phyloP scores from a whole-genome alignment of 2,329 filamentous ascomycete species.

The Bipolaris oryzae region DNA sequence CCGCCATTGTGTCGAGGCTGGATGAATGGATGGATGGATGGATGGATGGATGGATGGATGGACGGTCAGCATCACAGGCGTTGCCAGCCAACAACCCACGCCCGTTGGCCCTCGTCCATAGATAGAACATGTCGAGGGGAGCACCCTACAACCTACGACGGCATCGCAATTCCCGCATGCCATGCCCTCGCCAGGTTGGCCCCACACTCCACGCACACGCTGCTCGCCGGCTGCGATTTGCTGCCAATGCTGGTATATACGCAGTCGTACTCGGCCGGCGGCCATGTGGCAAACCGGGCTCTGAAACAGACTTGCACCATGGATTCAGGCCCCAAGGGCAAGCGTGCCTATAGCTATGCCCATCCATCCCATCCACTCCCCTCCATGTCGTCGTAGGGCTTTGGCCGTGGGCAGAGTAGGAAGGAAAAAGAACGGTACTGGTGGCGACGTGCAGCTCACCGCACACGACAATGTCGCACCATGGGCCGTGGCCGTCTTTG shows the following conservation, averaged over 20 bases:
- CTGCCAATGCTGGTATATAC: neutral
- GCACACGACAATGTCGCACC: conserved; percentile 41
- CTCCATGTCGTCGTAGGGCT: conserved; percentile 20
- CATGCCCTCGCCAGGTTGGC: too few relatives aligned
- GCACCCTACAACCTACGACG: neutral
- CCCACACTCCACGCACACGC: too few relatives aligned
- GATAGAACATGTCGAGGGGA: neutral
- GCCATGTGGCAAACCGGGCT: conserved; percentile 15
- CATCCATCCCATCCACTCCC: conserved; percentile 24
- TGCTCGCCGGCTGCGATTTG: neutral
- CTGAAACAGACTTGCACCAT: conserved; percentile 37
- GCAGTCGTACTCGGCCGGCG: neutral
- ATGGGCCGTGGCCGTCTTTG: conserved; percentile 32
- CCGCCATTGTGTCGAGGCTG: conserved; percentile 8
- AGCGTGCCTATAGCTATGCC: conserved; percentile 12
- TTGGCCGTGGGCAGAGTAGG: conserved; percentile 8
- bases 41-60: too few relatives aligned
- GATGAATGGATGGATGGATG: too few relatives aligned
- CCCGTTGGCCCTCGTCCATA: conserved; percentile 29
- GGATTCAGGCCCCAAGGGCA: conserved; percentile 19
- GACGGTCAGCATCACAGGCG: conserved; percentile 1
- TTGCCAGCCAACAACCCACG: conserved; percentile 4
- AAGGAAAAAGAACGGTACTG: conserved; percentile 13
- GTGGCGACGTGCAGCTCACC: conserved; percentile 34
- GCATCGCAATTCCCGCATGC: too few relatives aligned